These are phyloP conservation scores for Kluyveromyces starmeri DNA, from an alignment of 805 yeast genomes.

Conservation along the genomic window DNA sequence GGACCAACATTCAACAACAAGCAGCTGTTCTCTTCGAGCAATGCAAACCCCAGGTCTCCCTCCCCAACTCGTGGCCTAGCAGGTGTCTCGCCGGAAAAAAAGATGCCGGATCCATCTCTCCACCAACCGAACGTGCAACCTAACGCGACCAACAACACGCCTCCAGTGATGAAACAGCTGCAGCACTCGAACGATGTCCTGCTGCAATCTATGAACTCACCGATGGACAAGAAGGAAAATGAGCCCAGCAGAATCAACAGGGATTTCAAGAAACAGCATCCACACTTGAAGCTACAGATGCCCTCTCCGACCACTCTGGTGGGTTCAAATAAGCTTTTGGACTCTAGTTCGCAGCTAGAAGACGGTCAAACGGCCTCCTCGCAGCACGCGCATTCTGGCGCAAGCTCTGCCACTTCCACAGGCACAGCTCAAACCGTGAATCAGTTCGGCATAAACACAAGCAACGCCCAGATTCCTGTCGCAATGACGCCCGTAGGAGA, in stretches of 20 bases:
- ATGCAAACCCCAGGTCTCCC: constrained; percentile 31
- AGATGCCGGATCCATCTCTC: constrained; percentile 15
- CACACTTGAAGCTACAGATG: constrained; percentile 61
- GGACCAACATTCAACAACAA: too few species aligned
- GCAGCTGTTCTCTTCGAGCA: not conserved
- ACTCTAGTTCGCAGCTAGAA: constrained; percentile 27
- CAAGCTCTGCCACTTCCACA: not conserved
- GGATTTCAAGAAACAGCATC: constrained; percentile 37
- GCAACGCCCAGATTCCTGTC: constrained; percentile 42
- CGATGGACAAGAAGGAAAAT: constrained; percentile 8
- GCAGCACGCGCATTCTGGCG: constrained; percentile 7
- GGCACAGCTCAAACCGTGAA: constrained; percentile 38
- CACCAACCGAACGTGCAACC: constrained; percentile 25
- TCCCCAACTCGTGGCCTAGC: constrained; percentile 34
- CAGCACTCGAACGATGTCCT: constrained; percentile 14
- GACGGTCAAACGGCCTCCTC: constrained; percentile 3
- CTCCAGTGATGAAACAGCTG: constrained; percentile 34
- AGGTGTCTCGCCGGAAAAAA: constrained; percentile 10
- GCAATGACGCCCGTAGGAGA: constrained; percentile 81
- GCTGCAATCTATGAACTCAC: constrained; percentile 28
- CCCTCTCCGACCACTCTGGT: constrained; percentile 54
- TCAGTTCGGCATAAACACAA: constrained; percentile 58
- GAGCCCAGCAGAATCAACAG: constrained; percentile 23
- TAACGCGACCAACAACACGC: constrained; percentile 26
- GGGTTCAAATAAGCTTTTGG: constrained; percentile 22